A percentile compares a stretch with the other conserved stretches of the same genome.
Evolutionary conservation across 192 early-diverging fungal genomes (phyloP).

Genomic region (Spizellomyces sp.): DNA sequence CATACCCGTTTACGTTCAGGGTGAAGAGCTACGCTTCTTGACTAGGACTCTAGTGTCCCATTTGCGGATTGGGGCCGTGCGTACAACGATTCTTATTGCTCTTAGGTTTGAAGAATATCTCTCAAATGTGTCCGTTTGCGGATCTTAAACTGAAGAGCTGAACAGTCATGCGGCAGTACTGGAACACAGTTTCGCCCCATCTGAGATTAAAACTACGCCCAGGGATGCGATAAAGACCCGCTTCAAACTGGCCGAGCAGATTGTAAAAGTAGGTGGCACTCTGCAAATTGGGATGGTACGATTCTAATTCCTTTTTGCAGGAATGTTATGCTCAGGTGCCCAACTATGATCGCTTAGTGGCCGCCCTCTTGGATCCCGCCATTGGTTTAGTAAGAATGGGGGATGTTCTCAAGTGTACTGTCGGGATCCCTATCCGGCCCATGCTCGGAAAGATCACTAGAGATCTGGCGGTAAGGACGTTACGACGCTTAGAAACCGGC

Average conservation of each 20-base stretch:
- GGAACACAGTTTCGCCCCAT: conserved; percentile 5
- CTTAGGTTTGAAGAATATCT: conserved; percentile 10
- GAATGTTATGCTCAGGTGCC: conserved; percentile 32
- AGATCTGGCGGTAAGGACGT: conserved; percentile 18
- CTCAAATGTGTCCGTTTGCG: neutral
- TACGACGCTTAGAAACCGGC: neutral
- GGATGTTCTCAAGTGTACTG: conserved; percentile 10
- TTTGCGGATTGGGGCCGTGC: conserved; percentile 29
- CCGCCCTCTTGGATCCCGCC: conserved; percentile 19
- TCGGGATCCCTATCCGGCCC: conserved; percentile 31
- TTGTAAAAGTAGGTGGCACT: conserved; percentile 16
- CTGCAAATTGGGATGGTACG: neutral
- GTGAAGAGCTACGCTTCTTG: conserved; percentile 27
- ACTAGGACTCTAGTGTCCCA: conserved; percentile 24
- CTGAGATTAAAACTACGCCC: neutral
- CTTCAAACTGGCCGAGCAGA: conserved; percentile 20
- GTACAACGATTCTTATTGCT: conserved; percentile 30
- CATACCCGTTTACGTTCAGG: conserved; percentile 2
- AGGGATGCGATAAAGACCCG: conserved; percentile 11
- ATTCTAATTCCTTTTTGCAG: neutral
- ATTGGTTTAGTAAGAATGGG: conserved; percentile 4
- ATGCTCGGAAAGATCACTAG: conserved; percentile 34
- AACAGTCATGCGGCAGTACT: conserved; percentile 19
- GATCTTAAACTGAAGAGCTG: neutral
- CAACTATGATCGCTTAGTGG: conserved; percentile 23